Percentiles rank a stretch among this genome's conserved stretches.
Evolutionary conservation across 805 yeast genomes (phyloP).

Genomic region (Komagataella pseudopastoris): DNA sequence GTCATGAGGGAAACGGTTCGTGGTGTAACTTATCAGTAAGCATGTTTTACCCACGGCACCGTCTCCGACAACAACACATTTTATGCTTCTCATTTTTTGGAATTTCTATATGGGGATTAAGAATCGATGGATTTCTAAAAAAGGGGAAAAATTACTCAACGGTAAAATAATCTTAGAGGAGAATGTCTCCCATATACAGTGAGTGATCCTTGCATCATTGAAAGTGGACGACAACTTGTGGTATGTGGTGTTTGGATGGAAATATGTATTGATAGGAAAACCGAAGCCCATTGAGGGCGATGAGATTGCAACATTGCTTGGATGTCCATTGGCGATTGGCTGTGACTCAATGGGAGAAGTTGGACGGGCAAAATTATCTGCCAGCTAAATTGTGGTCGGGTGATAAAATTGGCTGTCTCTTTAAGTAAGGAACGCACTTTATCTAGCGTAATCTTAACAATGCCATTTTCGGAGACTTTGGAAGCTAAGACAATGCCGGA

Average conservation of each 20-base stretch:
- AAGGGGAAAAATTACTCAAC: neutral
- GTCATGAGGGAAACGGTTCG: slow-evolving; percentile 86
- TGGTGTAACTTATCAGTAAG: slow-evolving; percentile 75
- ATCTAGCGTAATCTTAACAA: too few relatives aligned
- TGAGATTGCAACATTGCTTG: too few relatives aligned
- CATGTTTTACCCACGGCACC: slow-evolving; percentile 95
- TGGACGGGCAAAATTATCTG: too few relatives aligned
- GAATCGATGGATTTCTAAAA: neutral
- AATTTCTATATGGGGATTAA: neutral
- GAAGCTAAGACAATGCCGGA: too few relatives aligned
- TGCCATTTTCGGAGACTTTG: too few relatives aligned
- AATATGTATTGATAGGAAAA: neutral
- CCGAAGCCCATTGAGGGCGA: neutral
- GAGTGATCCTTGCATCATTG: neutral
- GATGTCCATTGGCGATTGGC: too few relatives aligned
- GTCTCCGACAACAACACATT: slow-evolving; percentile 90
- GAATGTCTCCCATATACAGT: too few relatives aligned
- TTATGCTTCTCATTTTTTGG: slow-evolving; percentile 65
- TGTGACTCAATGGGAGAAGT: too few relatives aligned
- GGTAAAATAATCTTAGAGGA: neutral
- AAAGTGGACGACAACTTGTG: neutral
- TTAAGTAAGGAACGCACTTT: too few relatives aligned
- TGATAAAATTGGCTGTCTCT: too few relatives aligned
- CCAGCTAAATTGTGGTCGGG: too few relatives aligned
- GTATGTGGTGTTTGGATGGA: neutral